Evolutionary conservation across 352 stramenopile genomes (phyloP).

Genomic region (Phytopythium kandeliae): DNA sequence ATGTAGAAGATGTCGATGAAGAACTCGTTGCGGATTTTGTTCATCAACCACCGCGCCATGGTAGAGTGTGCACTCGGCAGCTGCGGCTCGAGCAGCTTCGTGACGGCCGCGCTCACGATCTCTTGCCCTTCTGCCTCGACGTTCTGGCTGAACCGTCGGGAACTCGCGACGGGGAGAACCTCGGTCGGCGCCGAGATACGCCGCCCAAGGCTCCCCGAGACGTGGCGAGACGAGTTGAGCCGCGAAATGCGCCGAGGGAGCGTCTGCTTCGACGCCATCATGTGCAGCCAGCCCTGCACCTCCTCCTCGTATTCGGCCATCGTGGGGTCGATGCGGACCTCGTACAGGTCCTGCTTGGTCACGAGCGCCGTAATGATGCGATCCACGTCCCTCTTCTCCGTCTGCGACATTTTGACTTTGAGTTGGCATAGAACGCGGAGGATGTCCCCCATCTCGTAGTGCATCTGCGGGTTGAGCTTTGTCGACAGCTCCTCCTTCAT

Average conservation of each 20-base stretch:
- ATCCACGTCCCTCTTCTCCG: slow-evolving; percentile 50
- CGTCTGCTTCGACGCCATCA: slow-evolving; percentile 51
- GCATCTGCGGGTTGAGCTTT: slow-evolving; percentile 57
- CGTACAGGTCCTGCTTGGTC: slow-evolving; percentile 58
- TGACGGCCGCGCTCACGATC: slow-evolving; percentile 15
- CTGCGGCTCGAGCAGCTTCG: slow-evolving; percentile 10
- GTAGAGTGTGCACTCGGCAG: slow-evolving; percentile 18
- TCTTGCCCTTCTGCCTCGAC: slow-evolving; percentile 10
- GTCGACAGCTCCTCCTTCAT: slow-evolving; percentile 52
- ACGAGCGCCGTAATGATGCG: slow-evolving; percentile 70
- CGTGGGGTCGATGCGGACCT: slow-evolving; percentile 41
- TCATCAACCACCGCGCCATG: slow-evolving; percentile 43
- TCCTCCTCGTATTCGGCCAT: slow-evolving; percentile 64
- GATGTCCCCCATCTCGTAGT: slow-evolving; percentile 75
- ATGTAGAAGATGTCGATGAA: slow-evolving; percentile 65
- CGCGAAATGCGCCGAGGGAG: neutral
- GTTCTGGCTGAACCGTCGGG: slow-evolving; percentile 29
- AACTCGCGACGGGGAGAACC: slow-evolving; percentile 30
- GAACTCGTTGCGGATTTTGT: slow-evolving; percentile 49
- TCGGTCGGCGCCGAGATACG: slow-evolving; percentile 9
- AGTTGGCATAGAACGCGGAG: slow-evolving; percentile 64
- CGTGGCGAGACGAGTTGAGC: slow-evolving; percentile 1
- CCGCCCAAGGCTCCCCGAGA: neutral
- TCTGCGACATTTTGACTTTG: slow-evolving; percentile 50
- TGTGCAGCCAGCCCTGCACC: slow-evolving; percentile 64